These are phyloP conservation scores for Hypoxylon intermedium DNA, from an alignment of 495 filamentous ascomycete genomes.

Conservation along the genomic window DNA sequence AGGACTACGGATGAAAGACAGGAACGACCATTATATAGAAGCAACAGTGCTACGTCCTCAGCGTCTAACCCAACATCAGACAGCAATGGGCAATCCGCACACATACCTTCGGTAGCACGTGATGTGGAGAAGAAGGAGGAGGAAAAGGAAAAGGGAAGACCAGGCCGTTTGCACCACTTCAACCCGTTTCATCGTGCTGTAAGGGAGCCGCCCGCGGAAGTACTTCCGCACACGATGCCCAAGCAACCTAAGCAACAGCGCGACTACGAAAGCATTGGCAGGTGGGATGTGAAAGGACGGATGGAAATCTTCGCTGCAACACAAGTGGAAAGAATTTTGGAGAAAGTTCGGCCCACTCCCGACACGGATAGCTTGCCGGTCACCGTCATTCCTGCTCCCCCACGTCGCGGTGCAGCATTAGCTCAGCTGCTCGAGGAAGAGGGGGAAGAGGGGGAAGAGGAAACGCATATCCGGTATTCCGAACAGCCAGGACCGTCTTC, in stretches of 20 bases:
- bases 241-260: conserved; percentile 26
- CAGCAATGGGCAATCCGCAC: conserved; percentile 16
- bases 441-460: no score
- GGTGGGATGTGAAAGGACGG: conserved; percentile 54
- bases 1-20: conserved; percentile 53
- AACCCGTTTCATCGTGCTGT: conserved; percentile 34
- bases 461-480: conserved; percentile 22
- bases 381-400: conserved; percentile 58
- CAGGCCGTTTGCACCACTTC: conserved; percentile 21
- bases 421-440: conserved; percentile 54
- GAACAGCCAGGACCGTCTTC: conserved; percentile 13
- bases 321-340: conserved; percentile 55
- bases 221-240: conserved; percentile 40
- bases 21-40: conserved; percentile 39
- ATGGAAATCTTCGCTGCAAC: conserved; percentile 57
- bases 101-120: conserved; percentile 11
- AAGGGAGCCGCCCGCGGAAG: conserved; percentile 40
- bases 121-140: conserved; percentile 12
- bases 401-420: conserved; percentile 53
- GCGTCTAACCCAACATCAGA: conserved; percentile 38
- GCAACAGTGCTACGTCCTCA: conserved; percentile 41
- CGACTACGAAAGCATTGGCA: conserved; percentile 38
- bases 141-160: conserved; percentile 2
- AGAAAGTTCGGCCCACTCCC: conserved; percentile 53
- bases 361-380: conserved; percentile 58